Evolutionary conservation across 257 asterid species (phyloP), one percentile per base, ranked within the genome.

Genomic region (Rubia yunnanensis): DNA sequence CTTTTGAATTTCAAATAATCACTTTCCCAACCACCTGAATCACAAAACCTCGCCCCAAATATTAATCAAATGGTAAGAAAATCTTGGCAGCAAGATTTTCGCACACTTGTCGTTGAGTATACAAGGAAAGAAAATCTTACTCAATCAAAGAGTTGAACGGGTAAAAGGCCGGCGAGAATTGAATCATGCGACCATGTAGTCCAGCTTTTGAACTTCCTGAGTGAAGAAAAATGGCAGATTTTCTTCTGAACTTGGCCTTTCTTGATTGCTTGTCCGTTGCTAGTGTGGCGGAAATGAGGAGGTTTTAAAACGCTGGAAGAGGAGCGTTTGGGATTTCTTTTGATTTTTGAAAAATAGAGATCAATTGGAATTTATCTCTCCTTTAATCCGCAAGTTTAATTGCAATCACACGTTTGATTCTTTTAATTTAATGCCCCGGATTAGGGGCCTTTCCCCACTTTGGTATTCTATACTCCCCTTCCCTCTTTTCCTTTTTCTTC

Each of bases 311-410:
- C 56, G 26, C 73, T 66, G 38, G 56, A 15, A 30, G 52, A 50
- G 85, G 79, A 80, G 85, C 84, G 86, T 76, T 48, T 46, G 52
- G 52, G 52, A 3, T 4, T 44, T 20, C 8, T 14, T 74, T 27
- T 14, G 22, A 13, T 27, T 52, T 57, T 53, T 73, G 32, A 18
- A 11, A 20, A 48, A 6, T 65, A 48, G 35, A 31, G 60, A 60
- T 5, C 17, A 38, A 39, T 44, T 44, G 4, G 3, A 44, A 14
- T 44, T 32, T 44, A 44, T 44, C 52, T 44, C 15, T 15, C 52
- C 0, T 5, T 44, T 44, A 44, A 44, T 44, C 52, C 20, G 50
- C 7, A 14, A 44, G 3, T 44, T n/a, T 14, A 44, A 44, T 44
- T 1, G 7, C 52, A 44, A 44, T 44, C 52, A 44, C 52, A 44